Evolutionary conservation across 2,329 filamentous ascomycete genomes (phyloP), one percentile per base, ranked within the genome.

Genomic region (Fusarium irregulare): DNA sequence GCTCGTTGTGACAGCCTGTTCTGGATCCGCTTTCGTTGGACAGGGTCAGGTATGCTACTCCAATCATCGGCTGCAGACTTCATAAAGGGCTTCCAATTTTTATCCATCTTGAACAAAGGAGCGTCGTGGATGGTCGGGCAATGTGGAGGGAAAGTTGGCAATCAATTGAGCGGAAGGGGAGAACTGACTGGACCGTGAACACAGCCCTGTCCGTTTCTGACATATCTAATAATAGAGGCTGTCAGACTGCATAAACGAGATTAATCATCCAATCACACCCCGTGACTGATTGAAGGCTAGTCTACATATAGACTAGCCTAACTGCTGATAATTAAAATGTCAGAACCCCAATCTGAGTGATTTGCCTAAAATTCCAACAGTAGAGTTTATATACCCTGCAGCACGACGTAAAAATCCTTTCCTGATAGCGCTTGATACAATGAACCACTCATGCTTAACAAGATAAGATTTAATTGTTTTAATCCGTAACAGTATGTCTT

Each of bases 1-100:
- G 68, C 68, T 20, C 69, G 42, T 8, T 72, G 69, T 2, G 69
- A 60, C 10, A 71, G 58, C 28, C 69, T 58, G 46, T 72, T 72
- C 45, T 72, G 69, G 23, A 72, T 65, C 9, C 65, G 62, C 21
- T 71, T 72, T 5, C 65, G 51, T 14, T 71, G 49, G 5, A n/a
- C 23, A 1, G 61, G 55, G 20, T 71, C 68, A 3, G 53, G 49
- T 8, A 72, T 51, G 2, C 11, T 37, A 3, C 57, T 66, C 69
- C 69, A 72, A 30, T 72, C 61, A 12, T 72, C 68, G 1, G 34
- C 64, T 3, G 25, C 27, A 0, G 64, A 56, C 3, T 64, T 61
- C 16, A 68, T 37, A 4, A 41, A 68, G 7, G 30, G 57, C 0
- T 67, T 44, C 64, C 64, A 67, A 14, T 61, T 61, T 1, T 30